Conservation (phyloP, 768 basidiomycete species). For the Agaricus bisporus region DNA sequence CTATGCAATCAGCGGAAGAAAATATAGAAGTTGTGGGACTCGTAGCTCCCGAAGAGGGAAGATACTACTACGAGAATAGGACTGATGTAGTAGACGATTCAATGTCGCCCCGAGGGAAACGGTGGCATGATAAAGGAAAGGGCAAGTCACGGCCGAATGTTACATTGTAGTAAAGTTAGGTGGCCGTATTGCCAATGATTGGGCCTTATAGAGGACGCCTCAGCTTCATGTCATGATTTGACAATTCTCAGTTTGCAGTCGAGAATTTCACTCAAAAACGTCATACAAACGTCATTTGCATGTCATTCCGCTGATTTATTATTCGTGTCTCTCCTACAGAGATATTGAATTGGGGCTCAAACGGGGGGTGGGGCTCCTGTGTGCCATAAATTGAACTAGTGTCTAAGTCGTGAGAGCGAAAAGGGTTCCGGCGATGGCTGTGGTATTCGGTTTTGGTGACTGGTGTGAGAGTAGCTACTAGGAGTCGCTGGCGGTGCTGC, state of each 20-base stretch:
- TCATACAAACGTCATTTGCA: neutral
- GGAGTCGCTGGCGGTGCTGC: neutral
- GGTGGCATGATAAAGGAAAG: conserved; percentile 8
- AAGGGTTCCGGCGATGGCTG: neutral
- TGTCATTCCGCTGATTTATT: neutral
- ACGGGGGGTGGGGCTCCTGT: too few relatives aligned
- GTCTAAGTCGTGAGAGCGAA: too few relatives aligned
- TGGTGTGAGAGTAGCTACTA: neutral
- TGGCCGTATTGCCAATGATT: neutral
- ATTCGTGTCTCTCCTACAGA: too few relatives aligned
- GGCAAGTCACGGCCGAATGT: neutral
- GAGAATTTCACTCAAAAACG: neutral
- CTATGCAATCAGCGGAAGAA: neutral
- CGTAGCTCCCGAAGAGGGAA: neutral
- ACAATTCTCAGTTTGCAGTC: neutral
- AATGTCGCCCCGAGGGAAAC: conserved; percentile 6
- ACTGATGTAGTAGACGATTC: neutral
- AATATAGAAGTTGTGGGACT: conserved; percentile 1
- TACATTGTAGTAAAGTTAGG: neutral
- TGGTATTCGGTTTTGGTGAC: neutral
- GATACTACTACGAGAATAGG: neutral
- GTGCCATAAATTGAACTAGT: too few relatives aligned
- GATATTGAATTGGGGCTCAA: too few relatives aligned
- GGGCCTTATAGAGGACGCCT: neutral
- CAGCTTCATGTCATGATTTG: neutral